phyloP scores from a whole-genome alignment of 2,329 filamentous ascomycete species.

The Plectosphaerella sp. region DNA sequence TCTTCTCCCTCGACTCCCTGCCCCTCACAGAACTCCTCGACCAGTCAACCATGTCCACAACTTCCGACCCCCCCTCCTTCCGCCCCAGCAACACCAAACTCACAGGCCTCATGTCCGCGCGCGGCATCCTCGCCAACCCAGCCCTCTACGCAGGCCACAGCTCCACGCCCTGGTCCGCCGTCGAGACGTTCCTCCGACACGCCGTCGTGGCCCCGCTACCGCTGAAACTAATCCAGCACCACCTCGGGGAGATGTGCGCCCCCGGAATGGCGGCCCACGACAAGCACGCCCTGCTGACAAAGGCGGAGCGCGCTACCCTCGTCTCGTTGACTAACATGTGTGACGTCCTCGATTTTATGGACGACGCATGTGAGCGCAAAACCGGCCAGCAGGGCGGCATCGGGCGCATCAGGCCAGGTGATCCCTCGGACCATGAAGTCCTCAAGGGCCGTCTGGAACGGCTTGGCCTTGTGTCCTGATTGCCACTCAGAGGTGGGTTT shows the following conservation, averaged over 20 bases:
- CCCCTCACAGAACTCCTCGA: constrained; percentile 35
- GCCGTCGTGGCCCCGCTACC: constrained; percentile 55
- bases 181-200: constrained; percentile 58
- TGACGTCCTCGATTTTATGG: constrained; percentile 57
- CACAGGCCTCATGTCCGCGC: constrained; percentile 65
- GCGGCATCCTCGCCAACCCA: constrained; percentile 64
- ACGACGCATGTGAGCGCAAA: constrained; percentile 37
- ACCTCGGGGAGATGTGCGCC: constrained; percentile 62
- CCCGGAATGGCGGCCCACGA: constrained; percentile 47
- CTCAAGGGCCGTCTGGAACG: constrained; percentile 4
- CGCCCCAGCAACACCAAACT: constrained; percentile 42
- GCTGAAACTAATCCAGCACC: constrained; percentile 60
- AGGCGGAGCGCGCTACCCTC: constrained; percentile 48
- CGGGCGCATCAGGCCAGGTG: not conserved
- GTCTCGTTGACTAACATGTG: constrained; percentile 47
- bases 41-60: constrained; percentile 19
- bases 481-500: too few relatives aligned
- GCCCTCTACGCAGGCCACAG: constrained; percentile 56
- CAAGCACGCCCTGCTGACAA: constrained; percentile 49
- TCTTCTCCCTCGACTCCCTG: constrained; percentile 52
- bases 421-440: not conserved
- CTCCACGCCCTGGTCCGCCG: constrained; percentile 56
- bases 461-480: constrained; percentile 1
- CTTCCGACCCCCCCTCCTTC: constrained; percentile 8
- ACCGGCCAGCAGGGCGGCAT: constrained; percentile 8